A percentile compares a stretch with the other conserved stretches of the same genome.
These are phyloP conservation scores for Acanthochlamys bracteata DNA, from an alignment of 106 monocot genomes.

Conservation along the genomic window DNA sequence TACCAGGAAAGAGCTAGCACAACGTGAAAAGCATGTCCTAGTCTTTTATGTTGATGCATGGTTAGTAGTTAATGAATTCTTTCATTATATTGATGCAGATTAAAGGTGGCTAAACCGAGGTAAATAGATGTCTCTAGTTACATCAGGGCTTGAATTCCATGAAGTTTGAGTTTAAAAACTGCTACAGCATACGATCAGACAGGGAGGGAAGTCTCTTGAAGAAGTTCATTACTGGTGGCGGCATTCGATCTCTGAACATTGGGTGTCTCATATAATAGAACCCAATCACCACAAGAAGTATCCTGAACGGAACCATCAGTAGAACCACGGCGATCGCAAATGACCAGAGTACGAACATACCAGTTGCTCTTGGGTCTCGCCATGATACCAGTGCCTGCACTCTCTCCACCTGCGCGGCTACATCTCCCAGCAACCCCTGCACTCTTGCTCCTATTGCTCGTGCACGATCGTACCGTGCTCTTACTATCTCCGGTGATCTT, in stretches of 20 bases:
- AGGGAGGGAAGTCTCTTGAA: conserved; percentile 72
- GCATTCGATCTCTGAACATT: conserved; percentile 55
- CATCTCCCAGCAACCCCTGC: conserved; percentile 58
- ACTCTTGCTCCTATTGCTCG: conserved; percentile 44
- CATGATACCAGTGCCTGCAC: conserved; percentile 63
- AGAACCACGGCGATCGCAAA: conserved; percentile 35
- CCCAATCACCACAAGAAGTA: conserved; percentile 36
- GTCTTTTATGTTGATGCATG: no score
- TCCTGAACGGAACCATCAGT: conserved; percentile 44
- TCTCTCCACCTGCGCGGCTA: conserved; percentile 72
- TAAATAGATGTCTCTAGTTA: no score
- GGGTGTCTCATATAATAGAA: conserved; percentile 77
- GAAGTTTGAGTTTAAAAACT: no score
- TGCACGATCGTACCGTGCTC: conserved; percentile 62
- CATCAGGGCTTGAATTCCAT: no score
- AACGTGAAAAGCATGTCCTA: no score
- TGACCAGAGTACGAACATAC: conserved; percentile 51
- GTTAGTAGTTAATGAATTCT: no score
- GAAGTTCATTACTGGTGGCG: conserved; percentile 62
- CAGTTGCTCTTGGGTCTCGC: conserved; percentile 81
- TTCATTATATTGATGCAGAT: no score
- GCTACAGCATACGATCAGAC: conserved; percentile 52
- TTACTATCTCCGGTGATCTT: conserved; percentile 42
- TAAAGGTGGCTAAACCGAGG: no score
- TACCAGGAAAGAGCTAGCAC: no score